Evolutionary conservation across 2,329 filamentous ascomycete species (phyloP), one percentile per base, ranked within the genome.

Genomic region (Hymenoscyphus repandus): DNA sequence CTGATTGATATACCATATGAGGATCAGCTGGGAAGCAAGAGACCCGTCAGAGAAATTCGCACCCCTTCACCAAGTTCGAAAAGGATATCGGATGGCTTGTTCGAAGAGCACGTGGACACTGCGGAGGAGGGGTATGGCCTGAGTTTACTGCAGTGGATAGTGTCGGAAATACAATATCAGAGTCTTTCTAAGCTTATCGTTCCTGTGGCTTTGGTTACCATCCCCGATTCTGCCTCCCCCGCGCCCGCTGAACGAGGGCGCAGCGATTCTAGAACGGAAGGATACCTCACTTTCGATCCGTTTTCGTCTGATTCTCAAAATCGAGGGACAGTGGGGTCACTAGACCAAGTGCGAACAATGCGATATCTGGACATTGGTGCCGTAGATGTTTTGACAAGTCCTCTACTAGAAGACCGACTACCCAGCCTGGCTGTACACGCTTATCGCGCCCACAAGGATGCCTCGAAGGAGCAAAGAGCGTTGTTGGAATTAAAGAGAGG

Each of bases 291-390:
- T 32, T 57, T 50, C 15, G 49, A 55, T 17, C 53, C 53, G 10
- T 56, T 58, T 34, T 50, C 49, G 9, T 40, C 51, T 12, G 53
- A 33, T 17, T 38, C 50, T 22, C 58, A 57, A 42, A 61, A 55
- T 57, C 56, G 47, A 33, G 57, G 56, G 42, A 66, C 66, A 47
- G 64, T 72, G 38, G 65, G 71, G 7, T 74, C 60, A 18, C 40
- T 64, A 12, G 61, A 81, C 52, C 73, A 74, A 11, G 70, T 74
- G 39, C 70, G 77, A 46, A 75, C 91, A 53, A 79, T 84, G 59
- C 82, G 77, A 61, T 96, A 90, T 64, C 72, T 97, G 20, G 90
- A 96, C 63, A 82, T 87, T 3, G 93, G 93, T 33, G 92, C 92
- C 10, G 77, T 87, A 30, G 92, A 97, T 68, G 88, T 96, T 44